phyloP scores from a whole-genome alignment of 441 rosid species.

The Populus trichocarpa region DNA sequence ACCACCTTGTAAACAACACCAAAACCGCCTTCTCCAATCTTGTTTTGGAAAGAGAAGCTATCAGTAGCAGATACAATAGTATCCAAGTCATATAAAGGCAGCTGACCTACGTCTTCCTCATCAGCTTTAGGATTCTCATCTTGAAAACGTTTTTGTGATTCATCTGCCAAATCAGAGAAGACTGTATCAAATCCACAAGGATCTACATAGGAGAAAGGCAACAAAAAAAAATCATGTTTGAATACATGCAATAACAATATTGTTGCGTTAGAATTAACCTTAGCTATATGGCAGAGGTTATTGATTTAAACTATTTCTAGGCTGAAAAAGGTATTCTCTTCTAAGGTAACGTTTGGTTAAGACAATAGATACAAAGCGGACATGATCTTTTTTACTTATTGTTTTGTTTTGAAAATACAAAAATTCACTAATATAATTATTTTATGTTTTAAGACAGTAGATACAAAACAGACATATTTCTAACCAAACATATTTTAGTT shows the following conservation, averaged over 20 bases:
- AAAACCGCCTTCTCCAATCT: constrained; percentile 22
- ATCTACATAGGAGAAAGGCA: neutral
- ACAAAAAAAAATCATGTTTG: neutral
- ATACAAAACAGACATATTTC: too few relatives aligned
- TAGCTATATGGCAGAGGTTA: neutral
- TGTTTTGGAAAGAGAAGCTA: constrained; percentile 13
- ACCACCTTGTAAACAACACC: constrained; percentile 19
- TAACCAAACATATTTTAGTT: too few relatives aligned
- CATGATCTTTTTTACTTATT: too few relatives aligned
- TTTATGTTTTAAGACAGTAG: too few relatives aligned
- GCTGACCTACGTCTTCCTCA: constrained; percentile 12
- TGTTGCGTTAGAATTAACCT: neutral
- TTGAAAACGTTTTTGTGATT: neutral
- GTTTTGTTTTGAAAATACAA: too few relatives aligned
- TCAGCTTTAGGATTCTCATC: neutral
- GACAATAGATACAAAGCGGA: too few relatives aligned
- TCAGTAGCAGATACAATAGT: constrained; percentile 15
- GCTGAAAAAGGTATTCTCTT: too few relatives aligned
- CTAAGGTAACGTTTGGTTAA: too few relatives aligned
- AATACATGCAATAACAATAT: neutral
- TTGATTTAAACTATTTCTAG: too few relatives aligned
- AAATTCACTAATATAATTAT: too few relatives aligned
- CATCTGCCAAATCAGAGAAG: neutral
- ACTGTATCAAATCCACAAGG: neutral
- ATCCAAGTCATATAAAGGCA: constrained; percentile 8